Conservation (phyloP, 805 yeast genomes). For the Yarrowia sp. region DNA sequence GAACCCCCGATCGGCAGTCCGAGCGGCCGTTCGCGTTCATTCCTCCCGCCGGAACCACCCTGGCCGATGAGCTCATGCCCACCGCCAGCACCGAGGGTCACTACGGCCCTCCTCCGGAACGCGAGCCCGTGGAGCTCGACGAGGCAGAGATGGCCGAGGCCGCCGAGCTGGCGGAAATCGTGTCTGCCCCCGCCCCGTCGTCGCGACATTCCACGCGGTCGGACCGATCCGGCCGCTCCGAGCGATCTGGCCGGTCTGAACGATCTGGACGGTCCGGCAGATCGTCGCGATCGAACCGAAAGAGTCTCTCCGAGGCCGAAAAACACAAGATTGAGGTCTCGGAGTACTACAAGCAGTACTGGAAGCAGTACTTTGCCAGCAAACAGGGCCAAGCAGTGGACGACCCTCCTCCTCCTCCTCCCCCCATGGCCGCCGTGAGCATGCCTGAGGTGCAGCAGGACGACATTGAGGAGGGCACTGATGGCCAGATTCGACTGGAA, state of each 20-base stretch:
- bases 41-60: constrained; percentile 26
- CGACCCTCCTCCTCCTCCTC: constrained; percentile 27
- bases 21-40: constrained; percentile 16
- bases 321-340: constrained; percentile 33
- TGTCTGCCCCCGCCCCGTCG: neutral
- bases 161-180: neutral
- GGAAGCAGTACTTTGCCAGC: constrained; percentile 34
- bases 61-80: constrained; percentile 27
- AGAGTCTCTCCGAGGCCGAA: constrained; percentile 16
- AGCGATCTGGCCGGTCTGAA: neutral
- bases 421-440: constrained; percentile 7
- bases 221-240: neutral
- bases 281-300: constrained; percentile 1
- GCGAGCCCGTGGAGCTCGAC: neutral
- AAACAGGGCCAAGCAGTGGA: neutral
- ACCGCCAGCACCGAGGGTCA: constrained; percentile 6
- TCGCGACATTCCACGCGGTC: constrained; percentile 6
- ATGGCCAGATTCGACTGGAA: constrained; percentile 25
- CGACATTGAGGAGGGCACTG: neutral
- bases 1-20: too few species aligned
- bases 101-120: constrained; percentile 22
- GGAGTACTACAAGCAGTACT: constrained; percentile 38
- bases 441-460: constrained; percentile 25
- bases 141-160: constrained; percentile 1
- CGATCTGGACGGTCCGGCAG: neutral